Evolutionary conservation across 1,139 yeast genomes (phyloP), one percentile per base, ranked within the genome.

Genomic region (Tardiomyces digboiensis): DNA sequence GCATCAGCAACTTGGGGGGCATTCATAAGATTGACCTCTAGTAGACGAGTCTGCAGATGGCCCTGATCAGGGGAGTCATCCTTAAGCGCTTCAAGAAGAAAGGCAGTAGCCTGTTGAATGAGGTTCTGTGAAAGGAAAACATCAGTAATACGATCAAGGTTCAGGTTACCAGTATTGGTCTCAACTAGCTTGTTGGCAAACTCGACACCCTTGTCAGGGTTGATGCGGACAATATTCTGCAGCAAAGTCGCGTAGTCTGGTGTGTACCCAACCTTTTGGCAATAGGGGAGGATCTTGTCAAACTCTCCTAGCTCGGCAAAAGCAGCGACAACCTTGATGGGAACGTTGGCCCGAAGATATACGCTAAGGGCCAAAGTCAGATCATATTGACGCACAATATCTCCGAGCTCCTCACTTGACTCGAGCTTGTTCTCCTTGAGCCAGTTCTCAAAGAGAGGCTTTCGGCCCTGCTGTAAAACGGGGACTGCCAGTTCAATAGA

Each of bases 1-100:
- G 99, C 99, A 68, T 93, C 98, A 39, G 98, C 99, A 46, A 93
- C 98, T 73, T 93, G 98, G 42, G 99, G 99, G 10, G 98, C 98
- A 62, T 89, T 94, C 62, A 86, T 67, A 62, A 93, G 73, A 65
- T 93, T 93, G 55, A 86, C 88, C 67, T 93, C 98, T 56, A 93
- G 76, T 44, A 93, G 80, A 60, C 94, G 80, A 14, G 98, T 93
- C 73, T 93, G 98, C 61, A 93, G 73, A 59, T 88, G 95, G 16
- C 97, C 97, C 61, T 91, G 96, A 50, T 91, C 86, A 43, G 98
- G 97, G 39, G 82, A 75, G 66, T 93, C 96, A 53, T 82, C 87
- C 71, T 91, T 91, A 62, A 93, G 76, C 8, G 97, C 97, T 67
- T 93, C 98, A 58, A 93, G 74, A 58, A 93, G 72, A 70, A 93